These are phyloP conservation scores for Tolypocladium inflatum DNA, from an alignment of 2,329 filamentous ascomycete species.

Conservation along the genomic window DNA sequence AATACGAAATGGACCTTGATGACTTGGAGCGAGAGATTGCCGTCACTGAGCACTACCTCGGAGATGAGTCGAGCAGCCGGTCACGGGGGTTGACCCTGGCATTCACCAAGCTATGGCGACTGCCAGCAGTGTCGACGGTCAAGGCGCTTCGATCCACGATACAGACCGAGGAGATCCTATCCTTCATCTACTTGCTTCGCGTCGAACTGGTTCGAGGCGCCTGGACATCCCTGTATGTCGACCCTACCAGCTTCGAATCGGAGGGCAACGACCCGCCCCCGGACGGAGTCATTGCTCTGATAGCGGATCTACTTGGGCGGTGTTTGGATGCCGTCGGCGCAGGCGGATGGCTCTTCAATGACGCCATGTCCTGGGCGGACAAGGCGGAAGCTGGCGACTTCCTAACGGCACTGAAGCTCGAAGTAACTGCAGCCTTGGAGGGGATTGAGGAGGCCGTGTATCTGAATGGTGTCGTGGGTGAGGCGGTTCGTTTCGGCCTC, in stretches of 20 bases:
- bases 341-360: slow-evolving; percentile 63
- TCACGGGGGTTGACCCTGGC: slow-evolving; percentile 57
- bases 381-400: slow-evolving; percentile 52
- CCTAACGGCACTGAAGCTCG: slow-evolving; percentile 54
- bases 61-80: slow-evolving; percentile 52
- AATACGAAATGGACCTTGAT: slow-evolving; percentile 46
- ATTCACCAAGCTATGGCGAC: slow-evolving; percentile 59
- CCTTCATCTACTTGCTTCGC: slow-evolving; percentile 62
- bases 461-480: slow-evolving; percentile 53
- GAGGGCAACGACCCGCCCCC: slow-evolving; percentile 37
- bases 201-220: slow-evolving; percentile 65
- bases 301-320: slow-evolving; percentile 61
- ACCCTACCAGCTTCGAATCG: slow-evolving; percentile 38
- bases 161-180: slow-evolving; percentile 57
- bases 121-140: slow-evolving; percentile 50
- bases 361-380: slow-evolving; percentile 39
- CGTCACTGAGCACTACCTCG: slow-evolving; percentile 57
- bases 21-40: slow-evolving; percentile 56
- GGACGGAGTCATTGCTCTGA: slow-evolving; percentile 60
- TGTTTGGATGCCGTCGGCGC: slow-evolving; percentile 69
- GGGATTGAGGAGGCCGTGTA: slow-evolving; percentile 60
- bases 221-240: slow-evolving; percentile 66
- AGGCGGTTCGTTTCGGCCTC: slow-evolving; percentile 54
- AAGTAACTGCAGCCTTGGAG: slow-evolving; percentile 62
- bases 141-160: slow-evolving; percentile 54